These are phyloP conservation scores for Lepiota venenata DNA, from an alignment of 768 basidiomycete genomes.

Conservation along the genomic window DNA sequence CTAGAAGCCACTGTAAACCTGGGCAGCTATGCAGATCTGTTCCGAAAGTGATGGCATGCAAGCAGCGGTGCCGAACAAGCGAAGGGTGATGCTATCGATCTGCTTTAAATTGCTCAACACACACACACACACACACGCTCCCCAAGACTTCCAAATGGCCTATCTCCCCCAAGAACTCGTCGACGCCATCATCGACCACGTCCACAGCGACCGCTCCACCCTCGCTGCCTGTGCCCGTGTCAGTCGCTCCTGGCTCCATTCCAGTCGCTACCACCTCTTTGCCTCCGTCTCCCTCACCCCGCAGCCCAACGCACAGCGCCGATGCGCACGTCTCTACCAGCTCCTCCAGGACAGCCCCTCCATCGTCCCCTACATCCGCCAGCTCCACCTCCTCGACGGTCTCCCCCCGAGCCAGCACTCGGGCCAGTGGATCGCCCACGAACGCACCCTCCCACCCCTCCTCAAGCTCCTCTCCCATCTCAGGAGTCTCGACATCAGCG, in stretches of 20 bases:
- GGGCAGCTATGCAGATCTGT: too few relatives aligned
- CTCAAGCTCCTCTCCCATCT: conserved; percentile 35
- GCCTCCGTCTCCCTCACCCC: conserved; percentile 34
- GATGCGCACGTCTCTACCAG: conserved; percentile 33
- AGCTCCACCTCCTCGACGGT: conserved; percentile 21
- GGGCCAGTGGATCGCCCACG: conserved; percentile 36
- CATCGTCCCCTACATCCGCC: conserved; percentile 29
- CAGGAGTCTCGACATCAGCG: conserved; percentile 32
- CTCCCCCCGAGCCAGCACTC: conserved; percentile 10
- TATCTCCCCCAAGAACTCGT: conserved; percentile 42
- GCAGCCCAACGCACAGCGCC: conserved; percentile 24
- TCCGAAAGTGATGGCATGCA: too few relatives aligned
- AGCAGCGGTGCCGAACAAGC: not conserved
- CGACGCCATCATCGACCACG: conserved; percentile 45
- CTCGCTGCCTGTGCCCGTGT: conserved; percentile 34
- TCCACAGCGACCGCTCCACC: conserved; percentile 29
- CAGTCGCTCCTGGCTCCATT: conserved; percentile 35
- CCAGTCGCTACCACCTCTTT: conserved; percentile 38
- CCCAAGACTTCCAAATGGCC: conserved; percentile 14
- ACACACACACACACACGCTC: too few relatives aligned
- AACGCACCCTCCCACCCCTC: conserved; percentile 32
- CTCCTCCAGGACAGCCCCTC: conserved; percentile 29
- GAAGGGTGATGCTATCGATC: conserved; percentile 20
- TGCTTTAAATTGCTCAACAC: too few relatives aligned
- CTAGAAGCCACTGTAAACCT: too few relatives aligned